Conservation (phyloP, 2,329 filamentous ascomycete species). For the Fusarium sp. region DNA sequence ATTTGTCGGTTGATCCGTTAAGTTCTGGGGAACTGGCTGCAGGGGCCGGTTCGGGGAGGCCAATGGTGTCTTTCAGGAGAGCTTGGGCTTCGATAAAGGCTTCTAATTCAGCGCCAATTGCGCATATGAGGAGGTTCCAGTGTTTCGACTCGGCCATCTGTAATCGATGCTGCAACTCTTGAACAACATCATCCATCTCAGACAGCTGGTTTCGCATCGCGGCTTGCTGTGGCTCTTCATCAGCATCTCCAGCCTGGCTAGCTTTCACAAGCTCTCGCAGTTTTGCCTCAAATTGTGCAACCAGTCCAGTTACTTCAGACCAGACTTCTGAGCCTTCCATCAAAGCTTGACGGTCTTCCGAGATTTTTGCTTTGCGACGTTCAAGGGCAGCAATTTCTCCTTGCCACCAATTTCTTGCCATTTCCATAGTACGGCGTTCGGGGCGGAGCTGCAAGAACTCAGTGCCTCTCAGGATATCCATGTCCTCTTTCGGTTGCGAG, state of each 20-base stretch:
- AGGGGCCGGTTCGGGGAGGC: slow-evolving; percentile 1
- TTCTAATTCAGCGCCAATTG: slow-evolving; percentile 78
- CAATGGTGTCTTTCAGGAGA: slow-evolving; percentile 57
- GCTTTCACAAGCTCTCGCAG: slow-evolving; percentile 66
- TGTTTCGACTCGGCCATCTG: slow-evolving; percentile 67
- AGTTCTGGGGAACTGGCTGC: slow-evolving; percentile 4
- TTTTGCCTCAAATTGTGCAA: slow-evolving; percentile 73
- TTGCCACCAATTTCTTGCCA: slow-evolving; percentile 79
- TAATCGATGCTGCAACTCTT: slow-evolving; percentile 65
- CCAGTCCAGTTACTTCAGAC: slow-evolving; percentile 68
- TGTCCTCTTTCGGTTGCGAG: slow-evolving; percentile 23
- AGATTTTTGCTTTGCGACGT: slow-evolving; percentile 64
- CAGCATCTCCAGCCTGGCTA: slow-evolving; percentile 47
- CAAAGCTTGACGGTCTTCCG: slow-evolving; percentile 72
- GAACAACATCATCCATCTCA: slow-evolving; percentile 67
- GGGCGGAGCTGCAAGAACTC: slow-evolving; percentile 71
- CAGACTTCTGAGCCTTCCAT: slow-evolving; percentile 75
- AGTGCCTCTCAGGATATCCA: slow-evolving; percentile 53
- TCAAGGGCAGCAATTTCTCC: slow-evolving; percentile 69
- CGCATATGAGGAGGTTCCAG: slow-evolving; percentile 81
- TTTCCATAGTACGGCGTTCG: slow-evolving; percentile 73
- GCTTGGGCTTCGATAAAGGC: slow-evolving; percentile 71
- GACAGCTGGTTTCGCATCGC: slow-evolving; percentile 60
- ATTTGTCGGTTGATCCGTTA: neutral
- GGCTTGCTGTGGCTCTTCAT: slow-evolving; percentile 50